phyloP scores from a whole-genome alignment of 306 rosid genomes.

The Acacia confusa region DNA sequence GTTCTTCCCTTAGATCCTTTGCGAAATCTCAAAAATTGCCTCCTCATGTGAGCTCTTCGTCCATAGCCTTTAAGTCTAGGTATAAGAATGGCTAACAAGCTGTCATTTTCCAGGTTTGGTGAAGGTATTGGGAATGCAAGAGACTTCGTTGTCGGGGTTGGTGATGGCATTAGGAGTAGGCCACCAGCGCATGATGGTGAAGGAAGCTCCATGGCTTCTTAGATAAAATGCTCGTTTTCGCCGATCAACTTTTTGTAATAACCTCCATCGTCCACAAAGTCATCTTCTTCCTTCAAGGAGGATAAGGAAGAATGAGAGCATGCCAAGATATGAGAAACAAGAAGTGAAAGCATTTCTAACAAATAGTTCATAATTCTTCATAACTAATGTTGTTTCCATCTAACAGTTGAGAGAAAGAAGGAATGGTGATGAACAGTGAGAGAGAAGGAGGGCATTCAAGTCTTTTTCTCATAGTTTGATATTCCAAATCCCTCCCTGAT shows the following conservation, averaged over 20 bases:
- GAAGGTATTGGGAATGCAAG: not conserved
- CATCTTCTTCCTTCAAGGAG: slow-evolving; percentile 5
- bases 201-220: not conserved
- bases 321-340: slow-evolving; percentile 43
- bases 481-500: too few relatives aligned
- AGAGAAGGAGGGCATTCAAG: too few relatives aligned
- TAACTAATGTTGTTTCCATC: not conserved
- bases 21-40: slow-evolving; percentile 76
- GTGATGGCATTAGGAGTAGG: slow-evolving; percentile 12
- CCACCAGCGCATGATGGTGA: slow-evolving; percentile 17
- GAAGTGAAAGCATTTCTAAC: slow-evolving; percentile 31
- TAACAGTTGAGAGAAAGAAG: too few relatives aligned
- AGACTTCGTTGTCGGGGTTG: slow-evolving; percentile 17
- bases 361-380: slow-evolving; percentile 9
- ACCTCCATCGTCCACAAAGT: not conserved
- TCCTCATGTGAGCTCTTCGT: slow-evolving; percentile 62
- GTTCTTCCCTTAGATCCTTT: slow-evolving; percentile 72
- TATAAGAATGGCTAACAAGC: not conserved
- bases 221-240: slow-evolving; percentile 12
- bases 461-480: too few relatives aligned
- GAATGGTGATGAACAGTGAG: too few relatives aligned
- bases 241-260: slow-evolving; percentile 23
- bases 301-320: slow-evolving; percentile 16
- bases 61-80: slow-evolving; percentile 43
- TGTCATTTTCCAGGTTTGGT: slow-evolving; percentile 23